phyloP scores from a whole-genome alignment of 306 rosid species.

The Ormosia semicastrata region DNA sequence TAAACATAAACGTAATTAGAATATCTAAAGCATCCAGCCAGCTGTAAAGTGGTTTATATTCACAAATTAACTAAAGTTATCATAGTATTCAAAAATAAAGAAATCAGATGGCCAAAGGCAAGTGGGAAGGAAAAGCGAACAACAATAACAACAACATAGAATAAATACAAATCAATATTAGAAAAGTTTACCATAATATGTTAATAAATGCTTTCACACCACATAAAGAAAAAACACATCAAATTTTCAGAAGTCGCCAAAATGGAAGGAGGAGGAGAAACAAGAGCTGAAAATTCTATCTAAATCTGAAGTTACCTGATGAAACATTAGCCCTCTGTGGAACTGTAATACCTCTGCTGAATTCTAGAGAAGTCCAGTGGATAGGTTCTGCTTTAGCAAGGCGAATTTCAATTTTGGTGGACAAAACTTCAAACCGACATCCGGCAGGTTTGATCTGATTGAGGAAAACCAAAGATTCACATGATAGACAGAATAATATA shows the following conservation, averaged over 20 bases:
- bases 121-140: not conserved
- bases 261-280: not conserved
- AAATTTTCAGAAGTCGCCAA: not conserved
- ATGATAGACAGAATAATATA: not conserved
- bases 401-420: slow-evolving; percentile 72
- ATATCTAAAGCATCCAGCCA: not conserved
- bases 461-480: slow-evolving; percentile 25
- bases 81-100: not conserved
- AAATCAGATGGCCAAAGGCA: not conserved
- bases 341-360: slow-evolving; percentile 27
- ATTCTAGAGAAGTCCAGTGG: slow-evolving; percentile 67
- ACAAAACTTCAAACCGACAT: slow-evolving; percentile 49
- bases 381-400: slow-evolving; percentile 60
- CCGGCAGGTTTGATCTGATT: slow-evolving; percentile 61
- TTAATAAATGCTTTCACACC: not conserved
- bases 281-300: not conserved
- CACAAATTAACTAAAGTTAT: not conserved
- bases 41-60: not conserved
- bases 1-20: not conserved
- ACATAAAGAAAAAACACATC: not conserved
- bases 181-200: not conserved
- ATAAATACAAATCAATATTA: not conserved
- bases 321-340: slow-evolving; percentile 32
- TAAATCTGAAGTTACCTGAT: slow-evolving; percentile 36
- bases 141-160: not conserved